Conservation (phyloP, 164 flowering plant species). For the Chloranthus sessilifolius region DNA sequence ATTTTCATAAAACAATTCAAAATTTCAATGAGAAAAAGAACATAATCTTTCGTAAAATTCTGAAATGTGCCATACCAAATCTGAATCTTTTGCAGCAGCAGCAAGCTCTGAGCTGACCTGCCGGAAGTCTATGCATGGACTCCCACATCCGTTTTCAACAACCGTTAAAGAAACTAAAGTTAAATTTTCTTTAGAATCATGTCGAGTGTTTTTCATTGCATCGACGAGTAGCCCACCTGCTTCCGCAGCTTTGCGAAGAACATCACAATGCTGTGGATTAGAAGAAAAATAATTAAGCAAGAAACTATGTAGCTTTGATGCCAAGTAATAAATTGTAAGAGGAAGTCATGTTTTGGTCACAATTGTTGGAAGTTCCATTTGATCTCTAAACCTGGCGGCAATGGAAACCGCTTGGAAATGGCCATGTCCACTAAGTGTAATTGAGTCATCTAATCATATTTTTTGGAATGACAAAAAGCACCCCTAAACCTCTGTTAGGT, state of each 20-base stretch:
- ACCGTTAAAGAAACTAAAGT: slow-evolving; percentile 84
- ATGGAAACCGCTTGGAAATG: too few relatives aligned
- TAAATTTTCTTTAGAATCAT: slow-evolving; percentile 39
- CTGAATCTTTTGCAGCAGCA: slow-evolving; percentile 92
- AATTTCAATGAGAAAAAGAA: too few relatives aligned
- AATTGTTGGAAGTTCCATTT: too few relatives aligned
- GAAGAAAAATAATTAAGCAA: not conserved
- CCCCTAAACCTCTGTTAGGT: too few relatives aligned
- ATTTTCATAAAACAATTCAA: too few relatives aligned
- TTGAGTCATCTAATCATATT: too few relatives aligned
- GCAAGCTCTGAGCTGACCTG: slow-evolving; percentile 99
- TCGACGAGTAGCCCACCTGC: slow-evolving; percentile 94
- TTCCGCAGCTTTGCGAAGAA: slow-evolving; percentile 92
- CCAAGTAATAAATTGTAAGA: not conserved
- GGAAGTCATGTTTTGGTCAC: not conserved
- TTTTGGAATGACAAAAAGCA: too few relatives aligned
- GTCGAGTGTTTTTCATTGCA: slow-evolving; percentile 67
- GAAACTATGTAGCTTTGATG: too few relatives aligned
- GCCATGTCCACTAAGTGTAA: too few relatives aligned
- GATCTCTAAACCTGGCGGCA: too few relatives aligned
- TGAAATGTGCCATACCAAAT: slow-evolving; percentile 53
- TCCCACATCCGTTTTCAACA: slow-evolving; percentile 96
- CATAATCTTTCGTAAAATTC: not conserved
- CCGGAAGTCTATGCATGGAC: slow-evolving; percentile 95
- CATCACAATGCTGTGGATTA: slow-evolving; percentile 79